Evolutionary conservation across 208 protist species (phyloP).

Genomic region (Zelonia costaricensis): DNA sequence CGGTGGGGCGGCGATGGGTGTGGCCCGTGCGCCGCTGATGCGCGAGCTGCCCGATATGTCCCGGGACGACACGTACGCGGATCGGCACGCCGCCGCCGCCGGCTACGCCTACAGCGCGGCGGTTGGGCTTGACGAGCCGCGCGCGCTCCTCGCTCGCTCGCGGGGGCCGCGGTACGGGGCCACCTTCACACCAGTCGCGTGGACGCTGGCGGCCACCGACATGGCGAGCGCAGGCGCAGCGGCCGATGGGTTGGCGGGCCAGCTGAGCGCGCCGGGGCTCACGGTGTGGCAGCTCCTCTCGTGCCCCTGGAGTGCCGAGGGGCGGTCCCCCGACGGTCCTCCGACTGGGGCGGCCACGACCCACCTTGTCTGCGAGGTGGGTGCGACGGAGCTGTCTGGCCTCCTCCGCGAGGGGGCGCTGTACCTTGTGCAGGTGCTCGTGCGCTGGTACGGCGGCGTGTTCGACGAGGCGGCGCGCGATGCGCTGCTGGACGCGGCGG

Average conservation of each 20-base stretch:
- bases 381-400: slow-evolving; percentile 12
- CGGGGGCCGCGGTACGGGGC: slow-evolving; percentile 2
- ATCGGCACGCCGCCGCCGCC: too few species aligned
- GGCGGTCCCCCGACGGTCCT: too few species aligned
- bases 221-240: too few species aligned
- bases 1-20: slow-evolving; percentile 2
- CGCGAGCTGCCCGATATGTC: background rate
- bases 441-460: slow-evolving; percentile 19
- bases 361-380: slow-evolving; percentile 16
- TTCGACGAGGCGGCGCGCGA: slow-evolving; percentile 19
- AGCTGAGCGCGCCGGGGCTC: too few species aligned
- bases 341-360: too few species aligned
- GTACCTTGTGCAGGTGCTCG: slow-evolving; percentile 21
- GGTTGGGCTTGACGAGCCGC: too few species aligned
- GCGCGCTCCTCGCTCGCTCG: background rate
- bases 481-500: slow-evolving; percentile 14
- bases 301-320: too few species aligned
- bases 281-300: slow-evolving; percentile 27
- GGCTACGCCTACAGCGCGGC: too few species aligned
- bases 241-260: too few species aligned
- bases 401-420: slow-evolving; percentile 22
- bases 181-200: slow-evolving; percentile 8
- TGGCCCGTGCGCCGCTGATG: slow-evolving; percentile 1
- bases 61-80: too few species aligned
- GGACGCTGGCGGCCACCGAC: slow-evolving; percentile 9